Evolutionary conservation across 169 alveolate genomes (phyloP).

Genomic region (Plasmodium malariae): DNA sequence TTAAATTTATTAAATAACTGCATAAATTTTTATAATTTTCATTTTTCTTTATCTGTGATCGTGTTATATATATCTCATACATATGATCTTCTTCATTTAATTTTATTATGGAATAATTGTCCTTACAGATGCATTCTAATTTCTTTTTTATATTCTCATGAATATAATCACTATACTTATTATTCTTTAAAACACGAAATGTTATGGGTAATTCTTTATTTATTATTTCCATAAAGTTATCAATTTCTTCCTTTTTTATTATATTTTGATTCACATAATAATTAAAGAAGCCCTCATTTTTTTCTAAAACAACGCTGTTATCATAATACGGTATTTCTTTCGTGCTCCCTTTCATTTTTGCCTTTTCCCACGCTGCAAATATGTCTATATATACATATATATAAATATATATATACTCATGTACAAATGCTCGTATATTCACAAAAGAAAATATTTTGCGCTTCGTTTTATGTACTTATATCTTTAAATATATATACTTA

Average conservation of each 20-base stretch:
- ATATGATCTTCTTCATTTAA: conserved; percentile 74
- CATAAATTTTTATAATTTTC: conserved; percentile 77
- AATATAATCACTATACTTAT: conserved; percentile 53
- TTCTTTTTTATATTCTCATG: conserved; percentile 58
- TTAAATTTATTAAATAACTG: conserved; percentile 85
- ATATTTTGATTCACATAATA: conserved; percentile 82
- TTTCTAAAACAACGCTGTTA: conserved; percentile 46
- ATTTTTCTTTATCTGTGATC: conserved; percentile 80
- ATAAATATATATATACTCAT: neutral
- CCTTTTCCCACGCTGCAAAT: conserved; percentile 75
- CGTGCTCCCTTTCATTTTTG: conserved; percentile 74
- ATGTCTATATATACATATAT: conserved; percentile 5
- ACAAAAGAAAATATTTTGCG: no score
- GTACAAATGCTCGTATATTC: no score
- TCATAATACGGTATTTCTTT: conserved; percentile 42
- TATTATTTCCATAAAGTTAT: conserved; percentile 78
- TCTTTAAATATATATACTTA: no score
- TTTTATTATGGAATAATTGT: conserved; percentile 43
- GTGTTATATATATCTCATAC: conserved; percentile 72
- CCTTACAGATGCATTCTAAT: conserved; percentile 41
- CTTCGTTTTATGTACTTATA: no score
- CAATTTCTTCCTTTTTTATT: conserved; percentile 77
- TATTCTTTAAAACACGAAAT: conserved; percentile 78
- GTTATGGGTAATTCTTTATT: conserved; percentile 81
- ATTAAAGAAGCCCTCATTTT: conserved; percentile 78